Conservation (phyloP, 2,329 filamentous ascomycete genomes). For the Dryadomyces quercus-mongolicae region DNA sequence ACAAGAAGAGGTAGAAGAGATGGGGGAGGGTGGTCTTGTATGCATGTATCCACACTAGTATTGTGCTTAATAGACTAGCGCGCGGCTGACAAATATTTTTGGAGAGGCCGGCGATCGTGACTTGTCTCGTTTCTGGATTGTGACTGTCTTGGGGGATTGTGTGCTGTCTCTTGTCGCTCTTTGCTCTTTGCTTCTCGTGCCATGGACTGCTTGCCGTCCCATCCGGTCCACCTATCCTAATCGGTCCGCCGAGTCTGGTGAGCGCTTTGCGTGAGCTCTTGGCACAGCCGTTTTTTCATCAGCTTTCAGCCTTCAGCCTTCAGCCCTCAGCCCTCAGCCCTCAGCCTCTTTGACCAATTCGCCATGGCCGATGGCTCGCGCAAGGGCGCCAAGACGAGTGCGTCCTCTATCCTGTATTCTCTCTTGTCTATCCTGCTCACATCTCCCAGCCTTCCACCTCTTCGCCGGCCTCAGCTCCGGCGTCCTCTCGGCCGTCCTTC, state of each 20-base stretch:
- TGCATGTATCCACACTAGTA: neutral
- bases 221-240: neutral
- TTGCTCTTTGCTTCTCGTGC: neutral
- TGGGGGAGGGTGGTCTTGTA: neutral
- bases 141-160: neutral
- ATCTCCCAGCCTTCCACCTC: constrained; percentile 67
- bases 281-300: too few relatives aligned
- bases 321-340: neutral
- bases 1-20: constrained; percentile 11
- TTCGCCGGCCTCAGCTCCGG: constrained; percentile 79
- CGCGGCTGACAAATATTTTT: neutral
- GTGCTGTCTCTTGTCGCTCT: neutral
- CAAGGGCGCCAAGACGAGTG: constrained; percentile 23
- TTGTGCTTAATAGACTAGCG: neutral
- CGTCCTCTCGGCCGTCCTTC: constrained; percentile 73
- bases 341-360: neutral
- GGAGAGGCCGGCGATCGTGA: neutral
- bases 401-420: constrained; percentile 1
- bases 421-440: neutral
- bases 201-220: neutral
- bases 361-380: constrained; percentile 22
- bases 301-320: neutral
- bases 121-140: neutral
- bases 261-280: too few relatives aligned
- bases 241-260: neutral